Conservation (phyloP, 495 filamentous ascomycete genomes). For the Lophium mytilinum region DNA sequence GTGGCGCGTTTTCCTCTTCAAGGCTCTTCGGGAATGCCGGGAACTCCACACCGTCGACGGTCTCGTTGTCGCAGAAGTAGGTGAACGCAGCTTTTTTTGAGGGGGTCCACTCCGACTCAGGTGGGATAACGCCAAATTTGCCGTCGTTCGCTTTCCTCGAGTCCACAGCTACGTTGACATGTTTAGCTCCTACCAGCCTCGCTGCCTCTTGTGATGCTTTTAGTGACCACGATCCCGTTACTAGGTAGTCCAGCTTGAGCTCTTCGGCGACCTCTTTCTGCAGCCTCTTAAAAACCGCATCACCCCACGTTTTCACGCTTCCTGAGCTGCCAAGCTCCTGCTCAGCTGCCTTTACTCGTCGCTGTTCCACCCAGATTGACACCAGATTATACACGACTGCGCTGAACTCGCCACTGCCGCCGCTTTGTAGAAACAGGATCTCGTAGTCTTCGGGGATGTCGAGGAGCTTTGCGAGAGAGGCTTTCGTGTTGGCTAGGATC, state of each 20-base stretch:
- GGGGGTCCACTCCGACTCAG: conserved; percentile 67
- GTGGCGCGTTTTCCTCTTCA: conserved; percentile 46
- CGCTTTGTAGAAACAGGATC: conserved; percentile 72
- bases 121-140: conserved; percentile 83
- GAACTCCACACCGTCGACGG: conserved; percentile 92
- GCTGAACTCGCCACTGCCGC: conserved; percentile 76
- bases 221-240: conserved; percentile 87
- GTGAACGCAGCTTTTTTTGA: conserved; percentile 60
- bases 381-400: conserved; percentile 77
- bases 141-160: conserved; percentile 60
- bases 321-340: conserved; percentile 27
- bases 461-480: conserved; percentile 43
- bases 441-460: conserved; percentile 72
- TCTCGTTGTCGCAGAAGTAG: conserved; percentile 93
- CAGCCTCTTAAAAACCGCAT: conserved; percentile 52
- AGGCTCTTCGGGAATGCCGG: conserved; percentile 61
- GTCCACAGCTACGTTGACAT: conserved; percentile 73
- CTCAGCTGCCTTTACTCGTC: conserved; percentile 36
- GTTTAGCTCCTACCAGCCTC: conserved; percentile 63
- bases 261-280: conserved; percentile 54
- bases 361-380: conserved; percentile 66
- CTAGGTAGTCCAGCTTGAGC: conserved; percentile 77
- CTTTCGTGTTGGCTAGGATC: conserved; percentile 34
- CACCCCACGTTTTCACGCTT: conserved; percentile 30
- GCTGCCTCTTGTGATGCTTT: conserved; percentile 85